Evolutionary conservation across 2,329 filamentous ascomycete species (phyloP).

Genomic region (Colletotrichum cordylinicola): DNA sequence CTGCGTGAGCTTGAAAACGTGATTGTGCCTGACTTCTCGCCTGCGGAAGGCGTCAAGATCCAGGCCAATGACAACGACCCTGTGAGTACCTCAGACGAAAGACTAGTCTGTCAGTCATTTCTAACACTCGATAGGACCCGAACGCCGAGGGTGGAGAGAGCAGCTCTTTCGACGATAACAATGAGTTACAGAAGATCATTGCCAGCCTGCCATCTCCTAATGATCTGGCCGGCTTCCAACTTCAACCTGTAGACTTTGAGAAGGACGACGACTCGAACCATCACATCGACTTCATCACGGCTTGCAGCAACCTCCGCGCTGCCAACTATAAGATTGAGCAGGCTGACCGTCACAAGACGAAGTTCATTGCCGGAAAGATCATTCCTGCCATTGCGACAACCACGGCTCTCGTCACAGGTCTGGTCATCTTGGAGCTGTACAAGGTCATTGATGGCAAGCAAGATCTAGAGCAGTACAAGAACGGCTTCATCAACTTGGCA

Average conservation of each 20-base stretch:
- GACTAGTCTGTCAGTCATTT: background rate
- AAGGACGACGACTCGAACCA: constrained; percentile 98
- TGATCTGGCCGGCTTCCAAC: constrained; percentile 83
- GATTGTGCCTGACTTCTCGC: constrained; percentile 94
- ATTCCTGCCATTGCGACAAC: constrained; percentile 98
- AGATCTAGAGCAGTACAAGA: constrained; percentile 99
- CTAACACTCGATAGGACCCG: constrained; percentile 66
- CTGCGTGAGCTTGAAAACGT: constrained; percentile 84
- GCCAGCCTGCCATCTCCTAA: constrained; percentile 78
- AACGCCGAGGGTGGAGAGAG: constrained; percentile 64
- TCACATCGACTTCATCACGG: constrained; percentile 99
- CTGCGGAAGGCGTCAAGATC: constrained; percentile 91
- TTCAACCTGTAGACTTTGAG: constrained; percentile 94
- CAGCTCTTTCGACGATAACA: constrained; percentile 70
- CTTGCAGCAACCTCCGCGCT: constrained; percentile 93
- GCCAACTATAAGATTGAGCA: constrained; percentile 97
- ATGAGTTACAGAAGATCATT: constrained; percentile 77
- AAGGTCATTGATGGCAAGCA: constrained; percentile 96
- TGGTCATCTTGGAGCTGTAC: constrained; percentile 92
- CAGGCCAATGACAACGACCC: constrained; percentile 95
- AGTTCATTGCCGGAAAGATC: constrained; percentile 99
- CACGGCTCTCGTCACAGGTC: constrained; percentile 91
- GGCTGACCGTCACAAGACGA: constrained; percentile 96
- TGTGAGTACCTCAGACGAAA: constrained; percentile 47
- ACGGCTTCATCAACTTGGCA: constrained; percentile 96